Conservation (phyloP, 208 protist species). For the Acanthamoeba sp. region DNA sequence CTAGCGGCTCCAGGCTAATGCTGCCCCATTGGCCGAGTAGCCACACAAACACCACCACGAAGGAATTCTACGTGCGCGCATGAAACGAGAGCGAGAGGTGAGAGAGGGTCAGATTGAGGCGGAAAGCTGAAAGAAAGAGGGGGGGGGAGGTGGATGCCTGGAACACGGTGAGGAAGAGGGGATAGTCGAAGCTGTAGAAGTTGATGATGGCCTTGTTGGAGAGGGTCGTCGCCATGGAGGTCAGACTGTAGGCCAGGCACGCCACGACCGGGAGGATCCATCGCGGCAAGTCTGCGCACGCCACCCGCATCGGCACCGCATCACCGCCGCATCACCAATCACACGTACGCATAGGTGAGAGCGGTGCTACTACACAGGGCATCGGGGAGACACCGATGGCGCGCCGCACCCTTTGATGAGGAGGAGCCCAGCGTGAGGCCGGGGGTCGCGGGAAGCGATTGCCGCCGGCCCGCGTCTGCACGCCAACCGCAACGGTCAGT, state of each 20-base stretch:
- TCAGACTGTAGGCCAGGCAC: conserved; percentile 60
- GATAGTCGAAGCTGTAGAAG: conserved; percentile 58
- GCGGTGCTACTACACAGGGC: too few relatives aligned
- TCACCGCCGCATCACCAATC: too few relatives aligned
- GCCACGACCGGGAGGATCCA: conserved; percentile 48
- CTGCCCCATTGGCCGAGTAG: neutral
- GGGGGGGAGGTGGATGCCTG: neutral
- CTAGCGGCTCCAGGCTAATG: neutral
- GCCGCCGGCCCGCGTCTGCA: neutral
- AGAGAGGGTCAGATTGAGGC: neutral
- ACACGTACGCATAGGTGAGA: too few relatives aligned
- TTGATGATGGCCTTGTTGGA: conserved; percentile 72
- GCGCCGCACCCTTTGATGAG: neutral
- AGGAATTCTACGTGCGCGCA: neutral
- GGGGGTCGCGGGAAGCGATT: neutral
- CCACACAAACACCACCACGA: neutral
- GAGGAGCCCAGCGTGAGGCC: neutral
- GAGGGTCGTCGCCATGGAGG: conserved; percentile 68
- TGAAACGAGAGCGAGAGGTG: neutral
- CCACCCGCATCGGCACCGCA: neutral
- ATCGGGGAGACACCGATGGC: too few relatives aligned
- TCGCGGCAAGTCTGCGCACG: neutral
- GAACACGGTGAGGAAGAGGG: conserved; percentile 65
- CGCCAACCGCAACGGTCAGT: too few relatives aligned
- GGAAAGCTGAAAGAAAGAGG: neutral